Evolutionary conservation across 495 filamentous ascomycete genomes (phyloP).

Genomic region (Penicillium riverlandense): DNA sequence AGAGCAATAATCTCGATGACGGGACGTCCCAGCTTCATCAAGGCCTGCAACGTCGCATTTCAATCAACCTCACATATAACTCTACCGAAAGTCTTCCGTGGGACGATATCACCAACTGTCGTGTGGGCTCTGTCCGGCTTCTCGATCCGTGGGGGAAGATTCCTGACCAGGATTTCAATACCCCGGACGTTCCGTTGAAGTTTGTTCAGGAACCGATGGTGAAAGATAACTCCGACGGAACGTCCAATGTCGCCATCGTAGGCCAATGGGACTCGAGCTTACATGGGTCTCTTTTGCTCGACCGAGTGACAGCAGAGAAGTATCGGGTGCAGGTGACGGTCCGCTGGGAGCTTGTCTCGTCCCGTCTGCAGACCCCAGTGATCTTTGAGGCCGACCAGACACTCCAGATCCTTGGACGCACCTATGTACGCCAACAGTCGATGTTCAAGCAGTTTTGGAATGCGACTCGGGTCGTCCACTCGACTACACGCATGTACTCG

Average conservation of each 20-base stretch:
- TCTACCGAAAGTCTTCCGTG: conserved; percentile 82
- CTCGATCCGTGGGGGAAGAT: conserved; percentile 79
- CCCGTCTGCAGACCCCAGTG: conserved; percentile 74
- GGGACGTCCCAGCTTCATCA: conserved; percentile 94
- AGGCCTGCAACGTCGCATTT: conserved; percentile 82
- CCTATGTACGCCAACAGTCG: conserved; percentile 74
- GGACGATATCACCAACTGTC: conserved; percentile 68
- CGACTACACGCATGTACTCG: conserved; percentile 76
- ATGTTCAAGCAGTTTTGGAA: conserved; percentile 87
- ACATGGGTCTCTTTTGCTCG: conserved; percentile 82
- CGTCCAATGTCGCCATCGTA: conserved; percentile 73
- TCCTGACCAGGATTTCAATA: conserved; percentile 64
- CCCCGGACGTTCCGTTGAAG: conserved; percentile 69
- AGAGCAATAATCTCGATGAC: conserved; percentile 69
- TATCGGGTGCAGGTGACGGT: conserved; percentile 86
- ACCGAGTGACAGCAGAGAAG: conserved; percentile 82
- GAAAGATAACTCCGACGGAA: conserved; percentile 81
- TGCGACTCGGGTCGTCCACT: conserved; percentile 76
- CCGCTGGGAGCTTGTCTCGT: conserved; percentile 72
- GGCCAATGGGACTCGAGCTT: conserved; percentile 96
- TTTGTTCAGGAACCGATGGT: conserved; percentile 67
- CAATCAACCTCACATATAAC: conserved; percentile 79
- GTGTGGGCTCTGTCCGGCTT: conserved; percentile 72
- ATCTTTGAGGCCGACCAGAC: conserved; percentile 72
- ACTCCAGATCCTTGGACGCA: conserved; percentile 76